Evolutionary conservation across 1,284 basidiomycete genomes (phyloP), one percentile per base, ranked within the genome.

Genomic region (Leccinum proximum): DNA sequence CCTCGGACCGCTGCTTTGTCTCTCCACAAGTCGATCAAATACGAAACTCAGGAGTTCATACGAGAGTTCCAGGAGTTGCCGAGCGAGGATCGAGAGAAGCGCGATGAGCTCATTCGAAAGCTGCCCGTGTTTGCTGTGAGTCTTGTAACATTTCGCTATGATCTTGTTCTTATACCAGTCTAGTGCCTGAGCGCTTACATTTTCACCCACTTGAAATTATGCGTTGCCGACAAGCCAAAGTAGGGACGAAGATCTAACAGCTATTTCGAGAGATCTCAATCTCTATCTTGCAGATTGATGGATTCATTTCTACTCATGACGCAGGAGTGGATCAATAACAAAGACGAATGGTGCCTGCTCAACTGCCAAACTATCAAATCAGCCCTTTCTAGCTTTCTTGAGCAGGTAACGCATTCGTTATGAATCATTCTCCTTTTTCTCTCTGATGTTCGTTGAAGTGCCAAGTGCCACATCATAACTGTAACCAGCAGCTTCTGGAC

Each of bases 181-280:
- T 33, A 76, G 72, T 68, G 69, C 50, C 30, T 75, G 40, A 63
- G 67, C 26, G 72, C 70, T 5, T 70, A 65, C 61, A 58, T 75
- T 7, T 75, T 73, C 13, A 66, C 66, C 56, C 72, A 76, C 58
- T 58, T 76, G 64, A 74, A 62, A 10, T 37, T 75, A 30, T 76
- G 74, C 35, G 63, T 58, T 9, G 45, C 54, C 5, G 66, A 66
- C 18, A 59, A 74, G 37, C 64, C 62, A 50, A 45, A 60, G 72
- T 75, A 59, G 4, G 63, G 38, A 35, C 33, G 30, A 1, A 30
- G 53, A 53, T 57, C 5, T 30, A 6, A 18, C 9, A 5, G 5
- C 8, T 10, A 37, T 40, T 45, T 8, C 10, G 13, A 40, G 35
- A 38, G 18, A 26, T 57, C 61, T 67, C 10, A 64, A 50, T 61